These are phyloP conservation scores for Podospora bellae-mahoneyi DNA, from an alignment of 495 filamentous ascomycete species.

Conservation along the genomic window DNA sequence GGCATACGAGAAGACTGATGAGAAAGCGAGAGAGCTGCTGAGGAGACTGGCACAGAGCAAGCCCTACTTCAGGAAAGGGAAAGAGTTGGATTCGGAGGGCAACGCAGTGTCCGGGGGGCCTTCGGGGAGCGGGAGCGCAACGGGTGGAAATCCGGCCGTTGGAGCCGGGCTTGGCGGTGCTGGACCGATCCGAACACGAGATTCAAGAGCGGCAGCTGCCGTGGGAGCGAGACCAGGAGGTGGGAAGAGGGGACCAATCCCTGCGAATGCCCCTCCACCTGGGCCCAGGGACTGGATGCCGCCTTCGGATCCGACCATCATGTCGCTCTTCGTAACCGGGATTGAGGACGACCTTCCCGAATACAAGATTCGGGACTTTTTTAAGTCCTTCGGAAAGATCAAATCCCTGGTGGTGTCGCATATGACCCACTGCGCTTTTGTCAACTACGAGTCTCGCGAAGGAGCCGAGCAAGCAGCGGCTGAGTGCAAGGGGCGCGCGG, in stretches of 20 bases:
- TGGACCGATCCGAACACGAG: constrained; percentile 68
- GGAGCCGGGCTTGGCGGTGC: constrained; percentile 48
- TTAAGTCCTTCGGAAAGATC: constrained; percentile 79
- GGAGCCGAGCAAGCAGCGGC: constrained; percentile 79
- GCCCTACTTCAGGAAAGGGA: constrained; percentile 86
- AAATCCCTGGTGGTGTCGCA: constrained; percentile 91
- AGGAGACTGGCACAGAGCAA: constrained; percentile 83
- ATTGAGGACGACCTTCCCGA: constrained; percentile 96
- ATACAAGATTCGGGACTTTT: constrained; percentile 84
- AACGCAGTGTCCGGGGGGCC: constrained; percentile 39
- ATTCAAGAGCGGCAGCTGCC: constrained; percentile 50
- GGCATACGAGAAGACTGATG: constrained; percentile 94
- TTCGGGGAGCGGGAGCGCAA: constrained; percentile 38
- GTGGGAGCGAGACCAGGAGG: constrained; percentile 43
- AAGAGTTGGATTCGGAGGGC: constrained; percentile 57
- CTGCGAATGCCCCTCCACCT: constrained; percentile 72
- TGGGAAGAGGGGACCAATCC: constrained; percentile 50
- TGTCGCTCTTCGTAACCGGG: constrained; percentile 88
- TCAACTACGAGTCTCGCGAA: constrained; percentile 83
- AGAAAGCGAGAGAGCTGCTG: constrained; percentile 87
- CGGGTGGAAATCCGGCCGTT: constrained; percentile 45
- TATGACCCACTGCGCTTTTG: constrained; percentile 92
- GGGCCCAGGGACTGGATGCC: constrained; percentile 78
- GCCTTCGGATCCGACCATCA: constrained; percentile 77
- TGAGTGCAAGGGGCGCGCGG: constrained; percentile 80